Conservation (phyloP, 1,284 basidiomycete genomes). For the Pisolithus thermaeus region DNA sequence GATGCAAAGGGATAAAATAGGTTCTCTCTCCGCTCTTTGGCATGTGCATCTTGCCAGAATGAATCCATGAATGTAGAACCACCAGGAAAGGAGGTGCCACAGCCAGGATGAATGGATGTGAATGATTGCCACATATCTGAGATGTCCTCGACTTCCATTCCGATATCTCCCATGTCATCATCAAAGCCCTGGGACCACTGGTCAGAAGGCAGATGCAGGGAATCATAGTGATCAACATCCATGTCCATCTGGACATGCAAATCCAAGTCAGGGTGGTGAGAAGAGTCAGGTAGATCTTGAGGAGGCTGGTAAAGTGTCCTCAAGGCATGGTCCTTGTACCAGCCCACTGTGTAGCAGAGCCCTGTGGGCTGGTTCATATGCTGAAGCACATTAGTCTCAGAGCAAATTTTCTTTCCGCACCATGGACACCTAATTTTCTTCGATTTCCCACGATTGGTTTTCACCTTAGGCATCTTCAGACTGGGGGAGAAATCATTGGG, state of each 20-base stretch:
- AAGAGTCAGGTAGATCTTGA: neutral
- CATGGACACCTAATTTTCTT: conserved; percentile 1
- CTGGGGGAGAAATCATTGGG: neutral
- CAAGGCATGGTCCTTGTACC: neutral
- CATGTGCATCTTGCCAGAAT: neutral
- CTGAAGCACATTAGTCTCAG: conserved; percentile 1
- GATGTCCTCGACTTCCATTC: too few species aligned
- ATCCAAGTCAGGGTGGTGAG: too few species aligned
- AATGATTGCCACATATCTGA: too few species aligned
- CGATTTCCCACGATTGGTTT: neutral
- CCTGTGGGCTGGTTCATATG: conserved; percentile 6
- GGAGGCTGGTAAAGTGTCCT: neutral
- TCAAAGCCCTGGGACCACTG: too few species aligned
- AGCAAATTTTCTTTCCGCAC: conserved; percentile 4
- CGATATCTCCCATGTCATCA: too few species aligned
- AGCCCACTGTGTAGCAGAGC: neutral
- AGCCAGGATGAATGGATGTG: too few species aligned
- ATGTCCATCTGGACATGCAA: too few species aligned
- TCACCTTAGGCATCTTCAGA: neutral
- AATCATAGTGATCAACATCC: too few species aligned
- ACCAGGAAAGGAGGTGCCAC: too few species aligned
- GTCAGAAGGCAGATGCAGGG: too few species aligned
- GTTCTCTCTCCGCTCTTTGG: neutral
- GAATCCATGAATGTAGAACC: neutral
- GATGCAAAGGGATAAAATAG: neutral